Evolutionary conservation across 805 yeast genomes (phyloP).

Genomic region (Lipomyces spencermartinsiae): DNA sequence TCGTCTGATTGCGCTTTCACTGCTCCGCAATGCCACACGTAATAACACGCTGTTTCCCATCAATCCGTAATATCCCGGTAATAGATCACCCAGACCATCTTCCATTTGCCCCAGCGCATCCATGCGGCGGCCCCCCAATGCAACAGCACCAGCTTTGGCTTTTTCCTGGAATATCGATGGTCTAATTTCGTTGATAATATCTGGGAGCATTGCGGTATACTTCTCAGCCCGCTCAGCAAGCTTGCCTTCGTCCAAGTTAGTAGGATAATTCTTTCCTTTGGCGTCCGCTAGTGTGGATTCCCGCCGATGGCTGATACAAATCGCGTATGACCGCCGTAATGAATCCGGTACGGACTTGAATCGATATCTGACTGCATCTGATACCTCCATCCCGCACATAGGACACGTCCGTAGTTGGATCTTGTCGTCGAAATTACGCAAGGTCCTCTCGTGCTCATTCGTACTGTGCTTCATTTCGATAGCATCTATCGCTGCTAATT

Average conservation of each 20-base stretch:
- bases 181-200: conserved; percentile 20
- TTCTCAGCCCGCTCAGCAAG: conserved; percentile 18
- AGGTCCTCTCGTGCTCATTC: neutral
- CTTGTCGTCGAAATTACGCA: conserved; percentile 7
- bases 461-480: neutral
- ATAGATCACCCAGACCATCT: conserved; percentile 15
- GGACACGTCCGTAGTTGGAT: conserved; percentile 26
- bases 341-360: conserved; percentile 19
- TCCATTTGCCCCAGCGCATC: conserved; percentile 31
- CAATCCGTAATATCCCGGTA: conserved; percentile 38
- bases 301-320: conserved; percentile 26
- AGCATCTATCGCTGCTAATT: neutral
- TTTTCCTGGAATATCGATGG: conserved; percentile 23
- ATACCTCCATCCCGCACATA: conserved; percentile 21
- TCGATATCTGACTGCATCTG: conserved; percentile 11
- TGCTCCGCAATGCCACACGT: conserved; percentile 14
- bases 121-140: conserved; percentile 16
- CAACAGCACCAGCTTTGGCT: conserved; percentile 22
- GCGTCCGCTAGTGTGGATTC: conserved; percentile 19
- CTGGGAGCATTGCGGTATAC: conserved; percentile 3
- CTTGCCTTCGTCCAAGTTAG: conserved; percentile 17
- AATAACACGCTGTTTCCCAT: conserved; percentile 27
- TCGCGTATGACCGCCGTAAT: conserved; percentile 30
- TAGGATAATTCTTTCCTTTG: conserved; percentile 27
- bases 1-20: conserved; percentile 13